A percentile compares a stretch with the other conserved stretches of the same genome.
Evolutionary conservation across 1,139 yeast genomes (phyloP).

Genomic region (Blastobotrys aristatus): DNA sequence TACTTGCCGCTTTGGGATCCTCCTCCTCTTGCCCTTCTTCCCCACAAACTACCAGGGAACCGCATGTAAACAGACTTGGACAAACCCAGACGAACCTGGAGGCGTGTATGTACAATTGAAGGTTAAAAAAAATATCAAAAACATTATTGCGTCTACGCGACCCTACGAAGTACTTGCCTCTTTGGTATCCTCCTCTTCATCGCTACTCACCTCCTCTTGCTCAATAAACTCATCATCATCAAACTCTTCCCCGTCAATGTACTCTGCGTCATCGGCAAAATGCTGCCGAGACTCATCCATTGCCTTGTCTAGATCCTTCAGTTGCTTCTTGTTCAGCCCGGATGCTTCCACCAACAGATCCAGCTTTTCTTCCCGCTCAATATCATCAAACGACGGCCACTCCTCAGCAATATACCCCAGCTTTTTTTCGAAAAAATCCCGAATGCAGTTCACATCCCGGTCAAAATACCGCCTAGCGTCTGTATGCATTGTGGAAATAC

Average conservation of each 20-base stretch:
- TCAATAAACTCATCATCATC: constrained; percentile 20
- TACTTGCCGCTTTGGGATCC: constrained; percentile 20
- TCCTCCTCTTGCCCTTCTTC: too few relatives aligned
- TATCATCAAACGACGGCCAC: constrained; percentile 76
- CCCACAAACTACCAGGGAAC: too few relatives aligned
- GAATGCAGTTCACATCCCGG: constrained; percentile 87
- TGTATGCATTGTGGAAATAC: constrained; percentile 84
- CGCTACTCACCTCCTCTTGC: constrained; percentile 27
- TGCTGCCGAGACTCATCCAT: constrained; percentile 42
- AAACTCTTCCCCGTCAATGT: constrained; percentile 28
- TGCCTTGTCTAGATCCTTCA: constrained; percentile 70
- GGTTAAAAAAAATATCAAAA: too few relatives aligned
- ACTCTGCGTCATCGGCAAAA: constrained; percentile 30
- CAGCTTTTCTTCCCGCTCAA: constrained; percentile 58
- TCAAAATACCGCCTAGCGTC: constrained; percentile 86
- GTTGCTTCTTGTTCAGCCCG: constrained; percentile 75
- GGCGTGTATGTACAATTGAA: too few relatives aligned
- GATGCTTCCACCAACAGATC: constrained; percentile 88
- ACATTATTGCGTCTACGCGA: too few relatives aligned
- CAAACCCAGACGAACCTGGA: too few relatives aligned
- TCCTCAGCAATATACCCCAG: constrained; percentile 73
- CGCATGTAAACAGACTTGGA: too few relatives aligned
- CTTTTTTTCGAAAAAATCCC: constrained; percentile 74
- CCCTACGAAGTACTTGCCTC: background rate
- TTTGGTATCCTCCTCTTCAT: constrained; percentile 31